These are phyloP conservation scores for Fusarium bactridioides DNA, from an alignment of 2,329 filamentous ascomycete species.

Conservation along the genomic window DNA sequence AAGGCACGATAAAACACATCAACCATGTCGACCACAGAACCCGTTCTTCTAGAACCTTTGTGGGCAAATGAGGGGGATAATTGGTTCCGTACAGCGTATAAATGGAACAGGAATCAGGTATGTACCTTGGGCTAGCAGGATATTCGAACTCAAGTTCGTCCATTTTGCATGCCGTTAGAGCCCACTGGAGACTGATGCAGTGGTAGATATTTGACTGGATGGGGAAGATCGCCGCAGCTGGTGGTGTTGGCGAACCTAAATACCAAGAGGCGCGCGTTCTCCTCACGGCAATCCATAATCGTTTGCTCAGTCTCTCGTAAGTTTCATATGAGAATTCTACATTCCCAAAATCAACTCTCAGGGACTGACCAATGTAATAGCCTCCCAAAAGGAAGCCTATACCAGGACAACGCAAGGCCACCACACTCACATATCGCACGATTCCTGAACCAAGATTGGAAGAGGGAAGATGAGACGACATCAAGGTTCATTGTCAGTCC, in stretches of 20 bases:
- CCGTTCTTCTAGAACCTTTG: neutral
- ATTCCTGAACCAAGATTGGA: neutral
- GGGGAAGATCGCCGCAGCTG: neutral
- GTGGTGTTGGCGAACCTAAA: neutral
- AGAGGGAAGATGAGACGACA: neutral
- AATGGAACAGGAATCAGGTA: neutral
- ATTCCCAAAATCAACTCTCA: fast-evolving
- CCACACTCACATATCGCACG: neutral
- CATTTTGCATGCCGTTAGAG: fast-evolving
- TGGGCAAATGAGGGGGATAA: neutral
- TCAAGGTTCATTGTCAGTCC: neutral
- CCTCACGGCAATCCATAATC: neutral
- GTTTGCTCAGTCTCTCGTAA: neutral
- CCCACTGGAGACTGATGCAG: fast-evolving
- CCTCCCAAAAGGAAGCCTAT: neutral
- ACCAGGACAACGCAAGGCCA: neutral
- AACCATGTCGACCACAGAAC: fast-evolving
- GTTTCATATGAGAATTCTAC: neutral
- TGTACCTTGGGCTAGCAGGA: fast-evolving
- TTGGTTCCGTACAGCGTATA: neutral
- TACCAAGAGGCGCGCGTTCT: too few species aligned
- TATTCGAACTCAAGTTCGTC: neutral
- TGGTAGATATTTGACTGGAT: neutral
- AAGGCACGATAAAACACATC: neutral
- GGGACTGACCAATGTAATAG: fast-evolving